Conservation (phyloP, 2,329 filamentous ascomycete species). For the Epichloe baconii region DNA sequence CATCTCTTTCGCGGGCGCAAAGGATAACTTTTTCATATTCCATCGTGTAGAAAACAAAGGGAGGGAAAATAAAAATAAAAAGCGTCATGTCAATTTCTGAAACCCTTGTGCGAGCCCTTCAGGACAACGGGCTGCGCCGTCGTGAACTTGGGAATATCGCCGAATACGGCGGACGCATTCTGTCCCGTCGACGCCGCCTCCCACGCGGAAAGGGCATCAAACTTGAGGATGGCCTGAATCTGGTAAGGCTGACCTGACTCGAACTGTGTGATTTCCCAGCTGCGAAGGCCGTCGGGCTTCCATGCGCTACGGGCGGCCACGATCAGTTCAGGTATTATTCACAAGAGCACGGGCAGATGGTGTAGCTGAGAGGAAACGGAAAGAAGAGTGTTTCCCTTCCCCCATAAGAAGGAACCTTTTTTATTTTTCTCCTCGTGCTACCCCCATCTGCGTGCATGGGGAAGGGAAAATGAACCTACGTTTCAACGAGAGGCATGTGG, state of each 20-base stretch:
- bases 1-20: too few relatives aligned
- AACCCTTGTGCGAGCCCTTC: conserved; percentile 7
- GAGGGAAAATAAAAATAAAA: too few relatives aligned
- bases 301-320: conserved; percentile 8
- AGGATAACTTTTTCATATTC: too few relatives aligned
- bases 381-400: too few relatives aligned
- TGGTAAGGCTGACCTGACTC: conserved; percentile 10
- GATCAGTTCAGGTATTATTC: background rate
- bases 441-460: too few relatives aligned
- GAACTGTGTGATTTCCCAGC: conserved; percentile 12
- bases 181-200: conserved; percentile 7
- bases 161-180: conserved; percentile 8
- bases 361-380: background rate
- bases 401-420: too few relatives aligned
- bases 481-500: conserved; percentile 14
- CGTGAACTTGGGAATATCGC: conserved; percentile 14
- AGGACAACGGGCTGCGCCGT: conserved; percentile 10
- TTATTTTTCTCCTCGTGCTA: too few relatives aligned
- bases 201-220: conserved; percentile 10
- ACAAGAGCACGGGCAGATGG: background rate
- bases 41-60: too few relatives aligned
- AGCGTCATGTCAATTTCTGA: background rate
- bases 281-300: conserved; percentile 9
- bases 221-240: conserved; percentile 13
- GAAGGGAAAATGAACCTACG: conserved; percentile 7